Base-by-base conservation (phyloP, 2,329 filamentous ascomycete species). In the Ceratocystiopsis minuta region DNA sequence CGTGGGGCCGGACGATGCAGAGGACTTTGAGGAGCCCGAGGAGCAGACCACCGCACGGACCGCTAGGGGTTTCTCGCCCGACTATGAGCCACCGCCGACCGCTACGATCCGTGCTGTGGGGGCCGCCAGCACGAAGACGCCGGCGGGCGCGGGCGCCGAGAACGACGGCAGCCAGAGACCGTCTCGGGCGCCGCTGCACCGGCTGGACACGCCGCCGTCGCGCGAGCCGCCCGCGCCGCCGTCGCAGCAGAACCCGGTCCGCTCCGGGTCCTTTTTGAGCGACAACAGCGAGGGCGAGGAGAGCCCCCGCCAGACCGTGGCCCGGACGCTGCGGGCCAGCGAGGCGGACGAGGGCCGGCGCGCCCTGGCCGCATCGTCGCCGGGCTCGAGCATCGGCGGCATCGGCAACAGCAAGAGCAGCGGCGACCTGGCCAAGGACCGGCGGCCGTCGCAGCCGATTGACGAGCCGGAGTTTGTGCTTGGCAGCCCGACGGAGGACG, bases 21-120 rank as follows among this genome's bases (percentile, higher is more conserved):
- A 39, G 7, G 44, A 37, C 16, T 46, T 53, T 16, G 49, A 53
- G 15, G 54, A 59, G 17, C 52, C 53, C 6, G 56, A 20, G 4
- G 20, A 20, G 20, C 20, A 20, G 7, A 4, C 20, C 20, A 4
- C 56, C 13, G 50, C 51, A 43, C 57, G 49, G 49, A 60, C 60
- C 40, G 58, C 65, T 34, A 65, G 74, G 48, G 75, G 78, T 2
- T 85, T 86, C 54, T 85, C 81, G 16, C 78, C 78, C 13, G 78
- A 80, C 41, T 86, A 86, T 56, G 78, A 79, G 37, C 79, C 79
- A 13, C 75, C 77, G 47, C 72, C 13, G 34, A 78, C 73, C 54
- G 78, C 80, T 24, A 75, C 73, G n/a, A 80, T 85, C 35, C 71
- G 78, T 42, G 61, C 69, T n/a, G 72, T 82, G 33, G 64, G 20